Base-by-base conservation (phyloP, 1,139 yeast genomes). In the Taphrina wiesneri region DNA sequence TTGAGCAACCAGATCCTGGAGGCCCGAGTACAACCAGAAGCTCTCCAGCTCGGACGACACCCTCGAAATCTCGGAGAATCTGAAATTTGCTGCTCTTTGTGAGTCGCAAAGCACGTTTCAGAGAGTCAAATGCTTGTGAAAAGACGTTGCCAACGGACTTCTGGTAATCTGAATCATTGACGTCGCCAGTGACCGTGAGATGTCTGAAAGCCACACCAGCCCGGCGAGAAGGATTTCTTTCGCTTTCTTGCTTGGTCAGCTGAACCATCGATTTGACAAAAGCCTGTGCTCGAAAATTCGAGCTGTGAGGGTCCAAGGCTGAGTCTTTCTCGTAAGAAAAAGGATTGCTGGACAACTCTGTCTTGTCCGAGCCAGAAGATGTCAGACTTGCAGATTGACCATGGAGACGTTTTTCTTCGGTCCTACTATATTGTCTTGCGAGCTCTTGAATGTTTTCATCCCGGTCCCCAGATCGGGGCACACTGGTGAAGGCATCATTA, bases 121-220 rank as follows among this genome's bases (percentile, higher is more conserved):
- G 71, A 71, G 41, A 71, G 63, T 66, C 75, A 66, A 71, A 71
- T 56, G 62, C 75, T 51, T 69, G 76, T 51, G 73, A 62, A 5
- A 74, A 76, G 15, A 81, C 78, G 73, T 87, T 89, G 25, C 81
- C 73, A 11, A 88, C 86, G 1, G 91, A 89, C 26, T 87, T 79
- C 75, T 89, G 96, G 76, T 87, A 90, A 72, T 88, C 93, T 1
- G 91, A 83, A 73, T 87, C 95, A 3, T 87, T 80, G 11, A 93
- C 91, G 68, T 82, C 82, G 68, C 96, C 97, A 70, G 81, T 83
- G 1, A 92, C 95, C 66, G 88, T 77, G 70, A 90, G 77, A 71
- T 88, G 77, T 68, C 83, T 82, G 80, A 86, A 90, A 2, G 87
- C 82, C 45, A 90, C 79, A 11, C 96, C 96, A 67, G 88, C 77